These are phyloP conservation scores for Elsinoe australis DNA, from an alignment of 2,329 filamentous ascomycete genomes.

Conservation along the genomic window DNA sequence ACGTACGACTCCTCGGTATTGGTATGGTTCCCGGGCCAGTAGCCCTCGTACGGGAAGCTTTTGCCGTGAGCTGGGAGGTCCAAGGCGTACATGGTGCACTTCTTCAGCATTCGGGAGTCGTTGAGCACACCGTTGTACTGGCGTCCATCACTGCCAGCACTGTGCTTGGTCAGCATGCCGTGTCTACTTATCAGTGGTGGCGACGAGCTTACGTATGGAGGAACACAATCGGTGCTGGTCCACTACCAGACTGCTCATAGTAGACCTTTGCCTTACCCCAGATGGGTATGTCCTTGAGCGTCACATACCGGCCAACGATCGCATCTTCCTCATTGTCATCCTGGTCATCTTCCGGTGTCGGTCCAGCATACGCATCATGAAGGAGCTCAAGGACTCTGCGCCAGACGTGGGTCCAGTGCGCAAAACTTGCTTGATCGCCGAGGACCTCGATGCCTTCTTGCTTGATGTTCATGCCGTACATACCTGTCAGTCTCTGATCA, in stretches of 20 bases:
- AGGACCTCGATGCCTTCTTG: conserved; percentile 42
- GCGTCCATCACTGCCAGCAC: conserved; percentile 37
- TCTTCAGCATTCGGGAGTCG: conserved; percentile 39
- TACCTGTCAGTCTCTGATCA: conserved; percentile 23
- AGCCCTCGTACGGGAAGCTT: conserved; percentile 39
- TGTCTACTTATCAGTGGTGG: no score
- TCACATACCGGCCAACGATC: conserved; percentile 43
- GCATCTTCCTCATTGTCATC: conserved; percentile 35
- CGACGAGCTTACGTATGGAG: conserved; percentile 24
- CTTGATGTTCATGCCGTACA: conserved; percentile 42
- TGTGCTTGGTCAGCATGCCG: not conserved
- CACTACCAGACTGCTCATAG: conserved; percentile 42
- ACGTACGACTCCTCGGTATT: conserved; percentile 40
- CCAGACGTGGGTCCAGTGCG: conserved; percentile 42
- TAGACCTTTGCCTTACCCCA: conserved; percentile 46
- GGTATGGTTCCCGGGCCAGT: conserved; percentile 40
- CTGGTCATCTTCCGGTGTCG: conserved; percentile 36
- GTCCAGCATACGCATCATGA: conserved; percentile 42
- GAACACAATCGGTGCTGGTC: conserved; percentile 39
- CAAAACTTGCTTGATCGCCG: conserved; percentile 41
- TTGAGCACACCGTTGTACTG: conserved; percentile 50
- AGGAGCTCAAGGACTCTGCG: conserved; percentile 42
- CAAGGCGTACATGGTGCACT: conserved; percentile 44
- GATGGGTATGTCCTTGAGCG: conserved; percentile 36
- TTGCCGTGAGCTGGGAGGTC: conserved; percentile 45